These are phyloP conservation scores for Vanderwaltozyma yarrowii DNA, from an alignment of 805 yeast genomes.

Conservation along the genomic window DNA sequence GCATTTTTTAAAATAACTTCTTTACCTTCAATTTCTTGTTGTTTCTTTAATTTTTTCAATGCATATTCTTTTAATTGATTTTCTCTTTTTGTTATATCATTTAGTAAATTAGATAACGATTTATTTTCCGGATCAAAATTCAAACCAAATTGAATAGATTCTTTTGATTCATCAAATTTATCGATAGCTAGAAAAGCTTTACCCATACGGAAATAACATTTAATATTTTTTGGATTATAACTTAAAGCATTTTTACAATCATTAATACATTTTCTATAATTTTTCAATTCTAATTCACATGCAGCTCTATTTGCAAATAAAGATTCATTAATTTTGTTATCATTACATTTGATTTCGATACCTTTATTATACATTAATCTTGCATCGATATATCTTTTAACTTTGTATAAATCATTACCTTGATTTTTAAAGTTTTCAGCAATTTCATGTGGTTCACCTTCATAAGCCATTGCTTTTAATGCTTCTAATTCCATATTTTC, in stretches of 20 bases:
- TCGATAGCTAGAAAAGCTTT: conserved; percentile 66
- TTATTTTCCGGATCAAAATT: conserved; percentile 48
- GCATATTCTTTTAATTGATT: conserved; percentile 26
- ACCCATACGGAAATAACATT: conserved; percentile 80
- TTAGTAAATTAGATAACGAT: conserved; percentile 40
- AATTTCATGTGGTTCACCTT: conserved; percentile 89
- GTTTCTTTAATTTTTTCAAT: conserved; percentile 11
- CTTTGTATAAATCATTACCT: conserved; percentile 80
- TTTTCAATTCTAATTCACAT: conserved; percentile 74
- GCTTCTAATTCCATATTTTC: conserved; percentile 76
- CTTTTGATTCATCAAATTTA: conserved; percentile 60
- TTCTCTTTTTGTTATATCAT: conserved; percentile 34
- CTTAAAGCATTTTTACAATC: conserved; percentile 69
- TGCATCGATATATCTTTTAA: conserved; percentile 66
- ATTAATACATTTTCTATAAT: conserved; percentile 75
- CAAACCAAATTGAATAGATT: conserved; percentile 55
- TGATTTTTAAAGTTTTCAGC: conserved; percentile 85
- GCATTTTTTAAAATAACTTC: conserved; percentile 46
- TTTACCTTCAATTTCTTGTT: conserved; percentile 31
- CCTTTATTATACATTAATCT: conserved; percentile 73
- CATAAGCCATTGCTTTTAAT: conserved; percentile 80
- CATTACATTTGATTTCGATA: conserved; percentile 56
- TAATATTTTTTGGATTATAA: conserved; percentile 58
- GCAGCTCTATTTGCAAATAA: conserved; percentile 81
- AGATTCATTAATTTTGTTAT: conserved; percentile 44